Conservation (phyloP, 129 eudicot genomes). For the Mikania micrantha region DNA sequence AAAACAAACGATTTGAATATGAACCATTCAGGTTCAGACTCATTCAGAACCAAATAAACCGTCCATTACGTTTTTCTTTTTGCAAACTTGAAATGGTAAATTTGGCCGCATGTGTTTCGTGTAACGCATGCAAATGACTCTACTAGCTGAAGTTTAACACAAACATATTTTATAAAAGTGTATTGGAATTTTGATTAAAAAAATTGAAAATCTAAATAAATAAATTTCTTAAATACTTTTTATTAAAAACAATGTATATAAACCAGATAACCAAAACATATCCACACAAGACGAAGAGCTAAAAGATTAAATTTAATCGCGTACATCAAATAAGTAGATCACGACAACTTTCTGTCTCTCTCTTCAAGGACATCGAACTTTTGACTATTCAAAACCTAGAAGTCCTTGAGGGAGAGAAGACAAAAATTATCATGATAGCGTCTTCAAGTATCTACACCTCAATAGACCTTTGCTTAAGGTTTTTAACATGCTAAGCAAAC, state of each 20-base stretch:
- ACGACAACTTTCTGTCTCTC: constrained; percentile 27
- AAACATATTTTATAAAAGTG: too few species aligned
- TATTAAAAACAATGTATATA: not conserved
- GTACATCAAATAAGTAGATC: not conserved
- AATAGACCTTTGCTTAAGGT: constrained; percentile 17
- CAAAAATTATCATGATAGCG: constrained; percentile 23
- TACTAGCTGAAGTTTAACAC: too few species aligned
- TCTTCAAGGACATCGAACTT: constrained; percentile 26
- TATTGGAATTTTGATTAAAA: too few species aligned
- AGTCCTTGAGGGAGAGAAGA: constrained; percentile 40
- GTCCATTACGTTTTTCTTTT: too few species aligned
- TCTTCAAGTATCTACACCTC: constrained; percentile 13
- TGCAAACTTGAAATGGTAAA: too few species aligned
- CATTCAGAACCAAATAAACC: too few species aligned
- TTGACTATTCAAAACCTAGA: constrained; percentile 4
- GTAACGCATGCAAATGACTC: too few species aligned
- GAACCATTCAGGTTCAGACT: too few species aligned
- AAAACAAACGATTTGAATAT: too few species aligned
- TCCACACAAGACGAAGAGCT: not conserved
- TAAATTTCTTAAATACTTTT: not conserved
- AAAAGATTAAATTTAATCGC: not conserved
- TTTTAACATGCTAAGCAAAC: constrained; percentile 19
- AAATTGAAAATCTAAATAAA: not conserved
- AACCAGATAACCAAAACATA: not conserved
- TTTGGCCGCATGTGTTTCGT: too few species aligned